phyloP scores from a whole-genome alignment of 768 basidiomycete species.

The Rickenella mellea region DNA sequence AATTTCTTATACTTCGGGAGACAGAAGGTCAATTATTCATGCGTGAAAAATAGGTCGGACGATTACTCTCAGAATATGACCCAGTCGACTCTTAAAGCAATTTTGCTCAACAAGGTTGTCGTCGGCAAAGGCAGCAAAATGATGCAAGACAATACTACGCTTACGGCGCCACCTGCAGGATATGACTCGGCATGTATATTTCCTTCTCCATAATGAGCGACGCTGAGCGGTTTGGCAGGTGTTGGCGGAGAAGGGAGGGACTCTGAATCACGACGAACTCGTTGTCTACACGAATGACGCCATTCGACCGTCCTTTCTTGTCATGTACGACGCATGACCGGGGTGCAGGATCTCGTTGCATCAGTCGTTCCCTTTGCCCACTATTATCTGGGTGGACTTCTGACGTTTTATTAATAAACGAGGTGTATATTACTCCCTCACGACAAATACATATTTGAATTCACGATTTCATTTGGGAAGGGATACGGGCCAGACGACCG shows the following conservation, averaged over 20 bases:
- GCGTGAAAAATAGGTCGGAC: conserved; percentile 35
- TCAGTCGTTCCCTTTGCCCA: too few species aligned
- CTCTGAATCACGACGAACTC: conserved; percentile 62
- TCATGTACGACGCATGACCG: conserved; percentile 50
- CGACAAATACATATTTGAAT: too few species aligned
- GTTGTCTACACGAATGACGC: conserved; percentile 66
- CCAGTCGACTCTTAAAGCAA: conserved; percentile 46
- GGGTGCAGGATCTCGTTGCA: too few species aligned
- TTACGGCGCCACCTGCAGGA: conserved; percentile 51
- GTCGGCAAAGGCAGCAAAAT: conserved; percentile 65
- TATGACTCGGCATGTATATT: conserved; percentile 50
- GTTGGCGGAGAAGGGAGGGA: conserved; percentile 56
- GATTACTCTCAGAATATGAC: conserved; percentile 59
- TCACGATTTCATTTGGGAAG: too few species aligned
- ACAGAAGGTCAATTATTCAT: too few species aligned
- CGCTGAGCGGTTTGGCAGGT: conserved; percentile 30
- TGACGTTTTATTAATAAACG: too few species aligned
- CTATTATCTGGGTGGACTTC: too few species aligned
- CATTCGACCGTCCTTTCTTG: conserved; percentile 60
- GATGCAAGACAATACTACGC: conserved; percentile 41
- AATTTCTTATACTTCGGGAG: background rate
- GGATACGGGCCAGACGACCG: too few species aligned
- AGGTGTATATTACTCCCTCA: too few species aligned
- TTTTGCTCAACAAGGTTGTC: conserved; percentile 66
- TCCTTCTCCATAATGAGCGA: background rate